These are phyloP conservation scores for Tuctoria greenei DNA, from an alignment of 176 grass and related monocot genomes.

Conservation along the genomic window DNA sequence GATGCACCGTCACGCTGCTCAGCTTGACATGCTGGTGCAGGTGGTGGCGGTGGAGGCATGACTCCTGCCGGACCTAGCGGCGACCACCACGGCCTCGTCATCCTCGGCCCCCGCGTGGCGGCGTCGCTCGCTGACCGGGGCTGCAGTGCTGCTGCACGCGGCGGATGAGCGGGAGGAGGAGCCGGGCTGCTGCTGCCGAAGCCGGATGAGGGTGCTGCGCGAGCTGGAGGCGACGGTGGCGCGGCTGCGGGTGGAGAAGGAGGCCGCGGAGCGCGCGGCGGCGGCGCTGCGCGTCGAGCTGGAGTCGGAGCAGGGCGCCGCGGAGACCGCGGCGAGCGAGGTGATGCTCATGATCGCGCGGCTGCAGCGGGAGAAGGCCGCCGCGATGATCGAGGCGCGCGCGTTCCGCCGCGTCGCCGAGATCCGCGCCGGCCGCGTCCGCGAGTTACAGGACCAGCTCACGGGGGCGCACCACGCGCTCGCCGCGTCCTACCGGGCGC, in stretches of 20 bases:
- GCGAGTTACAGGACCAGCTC: conserved; percentile 40
- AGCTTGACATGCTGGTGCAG: no score
- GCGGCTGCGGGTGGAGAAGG: conserved; percentile 34
- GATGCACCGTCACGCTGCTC: no score
- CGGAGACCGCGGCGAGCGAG: conserved; percentile 43
- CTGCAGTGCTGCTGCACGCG: no score
- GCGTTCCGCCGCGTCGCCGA: conserved; percentile 51
- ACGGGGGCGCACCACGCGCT: conserved; percentile 17
- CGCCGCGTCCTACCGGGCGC: conserved; percentile 30
- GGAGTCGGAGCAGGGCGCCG: conserved; percentile 46
- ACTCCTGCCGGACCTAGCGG: not conserved
- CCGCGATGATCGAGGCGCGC: conserved; percentile 50
- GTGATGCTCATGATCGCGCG: conserved; percentile 62
- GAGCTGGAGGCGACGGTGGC: conserved; percentile 6
- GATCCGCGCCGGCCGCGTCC: conserved; percentile 25
- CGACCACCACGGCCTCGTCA: not conserved
- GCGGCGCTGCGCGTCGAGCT: conserved; percentile 35
- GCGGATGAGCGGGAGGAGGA: not conserved
- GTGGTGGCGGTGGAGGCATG: no score
- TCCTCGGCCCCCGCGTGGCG: not conserved
- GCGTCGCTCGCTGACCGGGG: not conserved
- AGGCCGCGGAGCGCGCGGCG: conserved; percentile 33
- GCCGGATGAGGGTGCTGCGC: not conserved
- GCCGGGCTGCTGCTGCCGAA: no score
- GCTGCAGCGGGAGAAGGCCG: conserved; percentile 63